Base-by-base conservation (phyloP, 2,329 filamentous ascomycete species). In the Fusarium robinianum region DNA sequence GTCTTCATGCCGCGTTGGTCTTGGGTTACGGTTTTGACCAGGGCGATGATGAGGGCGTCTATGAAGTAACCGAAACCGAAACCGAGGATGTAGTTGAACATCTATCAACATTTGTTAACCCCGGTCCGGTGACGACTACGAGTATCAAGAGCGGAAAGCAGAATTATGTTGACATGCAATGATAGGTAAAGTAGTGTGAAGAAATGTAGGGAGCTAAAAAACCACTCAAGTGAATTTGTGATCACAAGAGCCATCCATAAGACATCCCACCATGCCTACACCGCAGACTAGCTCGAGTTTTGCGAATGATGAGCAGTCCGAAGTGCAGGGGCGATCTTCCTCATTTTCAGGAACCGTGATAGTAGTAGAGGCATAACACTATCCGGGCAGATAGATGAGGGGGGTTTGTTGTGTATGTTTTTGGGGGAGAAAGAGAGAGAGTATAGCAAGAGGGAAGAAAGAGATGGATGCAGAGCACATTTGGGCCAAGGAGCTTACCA, bases 271-370 rank as follows among this genome's bases (percentile, higher is more conserved):
- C 85, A 83, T 84, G 73, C 84, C 83, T 74, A 77, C 80, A 83
- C 77, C 79, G 75, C 81, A 75, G 71, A 73, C 75, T 79, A 75
- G 64, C 74, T 81, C 78, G 73, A 66, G 71, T 72, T 77, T 74
- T 83, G 82, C 82, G 83, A 85, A 87, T 84, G 77, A 82, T 73
- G 77, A 78, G 74, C 73, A 72, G 67, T 59, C 63, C 60, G 67
- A 77, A 76, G 75, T 78, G 79, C 75, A 81, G 79, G 84, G 85
- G 83, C 80, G 75, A 81, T 89, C 84, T 89, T 78, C 85, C 85
- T 89, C 85, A 76, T 72, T 83, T 87, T 75, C 84, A 89, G 85
- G 85, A 89, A 89, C 85, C 85, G 85, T 76, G 78, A 85, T 84
- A 88, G 84, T 76, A 81, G 85, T 79, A 63, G 69, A 68, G 72